Evolutionary conservation across 352 stramenopile species (phyloP).

Genomic region (Phytophthora nicotianae): DNA sequence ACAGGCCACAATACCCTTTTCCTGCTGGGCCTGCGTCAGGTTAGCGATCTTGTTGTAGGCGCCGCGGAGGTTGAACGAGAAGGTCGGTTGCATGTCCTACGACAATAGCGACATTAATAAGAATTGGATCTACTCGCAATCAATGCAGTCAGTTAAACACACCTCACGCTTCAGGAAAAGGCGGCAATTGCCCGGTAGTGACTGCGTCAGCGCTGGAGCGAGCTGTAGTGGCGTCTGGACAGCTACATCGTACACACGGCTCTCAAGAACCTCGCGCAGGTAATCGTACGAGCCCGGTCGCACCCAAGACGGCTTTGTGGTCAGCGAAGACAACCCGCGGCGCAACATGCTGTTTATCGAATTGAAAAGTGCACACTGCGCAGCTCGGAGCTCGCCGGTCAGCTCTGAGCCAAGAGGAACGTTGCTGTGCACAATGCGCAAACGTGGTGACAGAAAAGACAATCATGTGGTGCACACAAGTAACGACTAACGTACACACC

Average conservation of each 20-base stretch:
- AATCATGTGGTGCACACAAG: slow-evolving; percentile 6
- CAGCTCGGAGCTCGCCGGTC: neutral
- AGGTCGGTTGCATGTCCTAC: slow-evolving; percentile 96
- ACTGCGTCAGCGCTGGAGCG: slow-evolving; percentile 59
- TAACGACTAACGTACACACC: no score
- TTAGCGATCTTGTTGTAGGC: slow-evolving; percentile 99
- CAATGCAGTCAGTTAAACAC: neutral
- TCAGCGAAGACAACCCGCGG: slow-evolving; percentile 38
- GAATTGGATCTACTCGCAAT: neutral
- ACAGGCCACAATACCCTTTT: slow-evolving; percentile 83
- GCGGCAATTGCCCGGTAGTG: slow-evolving; percentile 62
- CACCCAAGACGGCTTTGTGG: slow-evolving; percentile 54
- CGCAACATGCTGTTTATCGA: slow-evolving; percentile 45
- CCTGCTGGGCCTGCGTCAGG: slow-evolving; percentile 77
- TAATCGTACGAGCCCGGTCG: slow-evolving; percentile 79
- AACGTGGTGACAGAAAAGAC: slow-evolving; percentile 7
- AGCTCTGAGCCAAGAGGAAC: slow-evolving; percentile 32
- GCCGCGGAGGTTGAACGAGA: slow-evolving; percentile 98
- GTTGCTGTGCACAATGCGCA: slow-evolving; percentile 18
- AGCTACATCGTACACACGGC: slow-evolving; percentile 86
- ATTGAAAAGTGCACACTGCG: slow-evolving; percentile 14
- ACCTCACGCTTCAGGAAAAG: slow-evolving; percentile 94
- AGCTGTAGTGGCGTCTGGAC: slow-evolving; percentile 72
- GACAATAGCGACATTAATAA: slow-evolving; percentile 10
- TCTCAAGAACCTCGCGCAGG: slow-evolving; percentile 77